A percentile compares a stretch with the other conserved stretches of the same genome.
Conservation (phyloP, 768 basidiomycete genomes). For the Termitomyces sp. region DNA sequence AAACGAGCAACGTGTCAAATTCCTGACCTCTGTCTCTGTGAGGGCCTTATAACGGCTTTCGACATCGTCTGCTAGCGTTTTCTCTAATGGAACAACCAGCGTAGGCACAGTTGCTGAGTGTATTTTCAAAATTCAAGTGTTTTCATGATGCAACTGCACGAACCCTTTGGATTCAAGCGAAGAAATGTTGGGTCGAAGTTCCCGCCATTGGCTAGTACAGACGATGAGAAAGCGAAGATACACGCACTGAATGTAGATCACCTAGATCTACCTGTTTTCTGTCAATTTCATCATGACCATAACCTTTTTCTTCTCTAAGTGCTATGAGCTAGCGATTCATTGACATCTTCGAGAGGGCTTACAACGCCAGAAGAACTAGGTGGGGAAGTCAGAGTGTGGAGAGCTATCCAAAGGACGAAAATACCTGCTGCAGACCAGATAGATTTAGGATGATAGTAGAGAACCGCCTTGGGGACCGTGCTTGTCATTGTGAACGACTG, state of each 20-base stretch:
- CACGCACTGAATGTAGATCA: slow-evolving; percentile 16
- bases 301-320: slow-evolving; percentile 74
- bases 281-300: slow-evolving; percentile 72
- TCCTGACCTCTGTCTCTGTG: slow-evolving; percentile 62
- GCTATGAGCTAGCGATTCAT: slow-evolving; percentile 6
- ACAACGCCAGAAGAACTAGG: slow-evolving; percentile 56
- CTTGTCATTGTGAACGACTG: slow-evolving; percentile 23
- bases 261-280: slow-evolving; percentile 65
- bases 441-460: slow-evolving; percentile 63
- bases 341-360: slow-evolving; percentile 18
- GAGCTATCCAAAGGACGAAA: slow-evolving; percentile 13
- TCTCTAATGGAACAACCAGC: slow-evolving; percentile 77
- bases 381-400: neutral
- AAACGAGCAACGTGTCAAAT: neutral
- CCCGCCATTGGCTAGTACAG: slow-evolving; percentile 69
- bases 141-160: slow-evolving; percentile 6
- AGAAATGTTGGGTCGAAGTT: slow-evolving; percentile 75
- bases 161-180: slow-evolving; percentile 76
- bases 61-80: slow-evolving; percentile 63
- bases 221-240: neutral
- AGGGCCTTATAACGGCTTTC: slow-evolving; percentile 82
- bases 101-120: slow-evolving; percentile 71
- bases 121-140: neutral
- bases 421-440: slow-evolving; percentile 65
- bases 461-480: slow-evolving; percentile 67